Evolutionary conservation across 2,329 filamentous ascomycete genomes (phyloP).

Genomic region (Madurella fahalii): DNA sequence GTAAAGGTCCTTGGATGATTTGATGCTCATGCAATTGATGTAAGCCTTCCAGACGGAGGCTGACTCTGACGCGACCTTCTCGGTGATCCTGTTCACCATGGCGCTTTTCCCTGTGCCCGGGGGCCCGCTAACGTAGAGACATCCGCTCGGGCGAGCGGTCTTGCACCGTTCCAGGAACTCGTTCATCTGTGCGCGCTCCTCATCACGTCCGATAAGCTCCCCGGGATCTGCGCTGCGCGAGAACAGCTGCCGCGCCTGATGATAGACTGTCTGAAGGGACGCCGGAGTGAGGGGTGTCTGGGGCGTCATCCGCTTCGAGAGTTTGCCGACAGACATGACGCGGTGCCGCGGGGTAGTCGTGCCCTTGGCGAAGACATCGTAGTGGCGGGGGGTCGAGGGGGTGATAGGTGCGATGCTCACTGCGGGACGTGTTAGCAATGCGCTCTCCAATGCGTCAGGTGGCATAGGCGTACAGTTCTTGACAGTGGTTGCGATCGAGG

Average conservation of each 20-base stretch:
- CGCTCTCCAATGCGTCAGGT: not conserved
- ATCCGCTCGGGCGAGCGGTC: conserved; percentile 62
- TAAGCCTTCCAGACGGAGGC: conserved; percentile 63
- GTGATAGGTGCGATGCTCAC: conserved; percentile 49
- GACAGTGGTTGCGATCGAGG: conserved; percentile 20
- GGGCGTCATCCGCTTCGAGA: conserved; percentile 74
- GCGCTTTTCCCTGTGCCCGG: conserved; percentile 97
- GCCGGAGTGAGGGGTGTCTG: conserved; percentile 69
- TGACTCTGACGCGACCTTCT: conserved; percentile 49
- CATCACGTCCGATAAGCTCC: conserved; percentile 72
- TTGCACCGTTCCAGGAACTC: conserved; percentile 65
- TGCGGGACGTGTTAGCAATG: not conserved
- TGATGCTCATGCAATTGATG: conserved; percentile 97
- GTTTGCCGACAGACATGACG: conserved; percentile 70
- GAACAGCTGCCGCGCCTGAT: conserved; percentile 82
- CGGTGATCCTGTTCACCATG: conserved; percentile 76
- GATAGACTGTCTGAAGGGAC: conserved; percentile 72
- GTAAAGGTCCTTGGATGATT: conserved; percentile 81
- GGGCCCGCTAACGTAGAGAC: conserved; percentile 91
- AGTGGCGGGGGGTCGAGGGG: conserved; percentile 71
- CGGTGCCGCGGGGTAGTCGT: conserved; percentile 80
- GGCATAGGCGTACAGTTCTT: conserved; percentile 9
- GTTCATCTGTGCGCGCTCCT: conserved; percentile 60
- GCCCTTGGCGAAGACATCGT: conserved; percentile 69
- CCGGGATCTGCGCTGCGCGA: conserved; percentile 71